Conservation (phyloP, 495 filamentous ascomycete species). For the Penicillium goetzii region DNA sequence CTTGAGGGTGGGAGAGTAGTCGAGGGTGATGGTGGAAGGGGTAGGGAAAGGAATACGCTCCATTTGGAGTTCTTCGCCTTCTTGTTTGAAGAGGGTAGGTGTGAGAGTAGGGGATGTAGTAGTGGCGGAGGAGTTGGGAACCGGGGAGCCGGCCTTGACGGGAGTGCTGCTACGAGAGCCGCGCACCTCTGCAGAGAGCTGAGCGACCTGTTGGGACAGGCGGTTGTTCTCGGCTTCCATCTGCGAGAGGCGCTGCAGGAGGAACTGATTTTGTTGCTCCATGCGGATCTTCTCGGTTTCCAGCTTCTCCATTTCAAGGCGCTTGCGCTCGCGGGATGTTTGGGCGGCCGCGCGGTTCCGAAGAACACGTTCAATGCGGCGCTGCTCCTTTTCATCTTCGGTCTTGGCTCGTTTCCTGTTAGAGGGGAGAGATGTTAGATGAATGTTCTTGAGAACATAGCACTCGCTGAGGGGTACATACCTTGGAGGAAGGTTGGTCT, state of each 20-base stretch:
- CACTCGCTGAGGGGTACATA: slow-evolving; percentile 47
- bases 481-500: slow-evolving; percentile 95
- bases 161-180: slow-evolving; percentile 50
- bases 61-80: slow-evolving; percentile 54
- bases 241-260: slow-evolving; percentile 65
- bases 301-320: slow-evolving; percentile 87
- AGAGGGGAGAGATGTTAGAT: slow-evolving; percentile 14
- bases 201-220: slow-evolving; percentile 66
- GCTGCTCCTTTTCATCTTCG: slow-evolving; percentile 97
- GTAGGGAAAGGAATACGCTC: slow-evolving; percentile 55
- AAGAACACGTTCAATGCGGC: slow-evolving; percentile 94
- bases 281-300: slow-evolving; percentile 72
- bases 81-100: slow-evolving; percentile 59
- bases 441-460: background rate
- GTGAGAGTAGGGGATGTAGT: slow-evolving; percentile 51
- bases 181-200: slow-evolving; percentile 63
- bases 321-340: slow-evolving; percentile 93
- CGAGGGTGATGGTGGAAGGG: slow-evolving; percentile 47
- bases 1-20: slow-evolving; percentile 54
- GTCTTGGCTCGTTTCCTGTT: slow-evolving; percentile 95
- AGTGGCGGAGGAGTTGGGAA: slow-evolving; percentile 20
- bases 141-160: slow-evolving; percentile 39
- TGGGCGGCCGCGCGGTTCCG: slow-evolving; percentile 95
- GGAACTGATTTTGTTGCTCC: slow-evolving; percentile 69
- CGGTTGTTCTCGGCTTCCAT: slow-evolving; percentile 68